Base-by-base conservation (phyloP, 2,329 filamentous ascomycete genomes). In the Nigrospora oryzae region DNA sequence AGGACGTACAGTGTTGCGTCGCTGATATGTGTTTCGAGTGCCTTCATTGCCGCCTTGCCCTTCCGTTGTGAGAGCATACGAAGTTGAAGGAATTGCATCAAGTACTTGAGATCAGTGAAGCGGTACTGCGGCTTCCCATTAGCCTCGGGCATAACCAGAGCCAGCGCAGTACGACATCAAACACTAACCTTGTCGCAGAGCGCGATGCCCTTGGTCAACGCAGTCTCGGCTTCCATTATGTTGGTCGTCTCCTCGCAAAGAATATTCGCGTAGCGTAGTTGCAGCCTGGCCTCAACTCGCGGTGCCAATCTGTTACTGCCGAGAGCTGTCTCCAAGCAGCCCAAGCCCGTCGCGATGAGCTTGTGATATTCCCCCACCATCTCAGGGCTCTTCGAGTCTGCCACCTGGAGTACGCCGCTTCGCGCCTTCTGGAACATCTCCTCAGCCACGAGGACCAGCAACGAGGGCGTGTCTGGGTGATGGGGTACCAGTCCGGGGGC, bases 221-320 rank as follows among this genome's bases (percentile, higher is more conserved):
- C 72, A 12, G 81, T 84, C 61, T 90, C 86, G 1, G 84, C 83
- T 53, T 87, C 81, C 66, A 80, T 81, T 11, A 81, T 67, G 51
- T 89, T 89, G 32, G 86, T 83, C 2, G 86, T 90, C 64, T 91
- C 86, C 50, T 88, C 81, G 34, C 81, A 75, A 19, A 91, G 63
- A 7, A 90, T 67, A 32, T 76, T 79, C 2, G 85, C 85, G 62
- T 89, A 89, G 55, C 83, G 75, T 36, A 90, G 63, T 28, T 83
- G 76, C 43, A 89, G 66, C 45, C 76, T 77, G 11, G 84, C 86
- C 60, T 90, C 86, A 38, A 80, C 68, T 14, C 83, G 75, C 4
- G 86, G 83, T 16, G 74, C 65, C 15, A 86, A 64, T 46, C 74
- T 73, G 37, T 70, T 71, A 41, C 75, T 80, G 48, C 79, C 80